Conservation (phyloP, 129 eudicot genomes). For the Mikania micrantha region DNA sequence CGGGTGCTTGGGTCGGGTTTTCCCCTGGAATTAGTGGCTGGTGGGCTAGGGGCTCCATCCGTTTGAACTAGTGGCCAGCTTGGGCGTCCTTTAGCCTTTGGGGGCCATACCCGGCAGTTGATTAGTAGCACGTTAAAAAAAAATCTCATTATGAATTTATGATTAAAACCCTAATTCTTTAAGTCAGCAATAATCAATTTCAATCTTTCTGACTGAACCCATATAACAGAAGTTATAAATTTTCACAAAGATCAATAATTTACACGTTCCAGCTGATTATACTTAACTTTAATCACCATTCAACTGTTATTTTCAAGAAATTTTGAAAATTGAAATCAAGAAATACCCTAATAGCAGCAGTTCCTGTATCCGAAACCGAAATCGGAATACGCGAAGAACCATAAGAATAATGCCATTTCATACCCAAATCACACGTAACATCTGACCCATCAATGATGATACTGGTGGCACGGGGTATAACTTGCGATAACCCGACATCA, state of each 20-base stretch:
- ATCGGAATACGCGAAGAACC: conserved; percentile 40
- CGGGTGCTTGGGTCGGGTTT: no score
- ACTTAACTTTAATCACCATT: neutral
- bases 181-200: neutral
- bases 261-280: neutral
- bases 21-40: no score
- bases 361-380: conserved; percentile 44
- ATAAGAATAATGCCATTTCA: conserved; percentile 53
- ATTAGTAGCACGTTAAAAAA: no score
- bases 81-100: no score
- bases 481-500: conserved; percentile 32
- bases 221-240: neutral
- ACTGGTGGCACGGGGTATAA: conserved; percentile 32
- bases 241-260: neutral
- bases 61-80: no score
- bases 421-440: conserved; percentile 32
- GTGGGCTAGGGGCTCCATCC: no score
- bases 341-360: conserved; percentile 49
- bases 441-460: conserved; percentile 37
- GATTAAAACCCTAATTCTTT: neutral
- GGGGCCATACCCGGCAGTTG: no score
- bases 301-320: neutral
- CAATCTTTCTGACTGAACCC: no score
- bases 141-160: no score
- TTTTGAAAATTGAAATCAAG: neutral